These are phyloP conservation scores for Trichothecium sympodiale DNA, from an alignment of 2,329 filamentous ascomycete genomes.

Conservation along the genomic window DNA sequence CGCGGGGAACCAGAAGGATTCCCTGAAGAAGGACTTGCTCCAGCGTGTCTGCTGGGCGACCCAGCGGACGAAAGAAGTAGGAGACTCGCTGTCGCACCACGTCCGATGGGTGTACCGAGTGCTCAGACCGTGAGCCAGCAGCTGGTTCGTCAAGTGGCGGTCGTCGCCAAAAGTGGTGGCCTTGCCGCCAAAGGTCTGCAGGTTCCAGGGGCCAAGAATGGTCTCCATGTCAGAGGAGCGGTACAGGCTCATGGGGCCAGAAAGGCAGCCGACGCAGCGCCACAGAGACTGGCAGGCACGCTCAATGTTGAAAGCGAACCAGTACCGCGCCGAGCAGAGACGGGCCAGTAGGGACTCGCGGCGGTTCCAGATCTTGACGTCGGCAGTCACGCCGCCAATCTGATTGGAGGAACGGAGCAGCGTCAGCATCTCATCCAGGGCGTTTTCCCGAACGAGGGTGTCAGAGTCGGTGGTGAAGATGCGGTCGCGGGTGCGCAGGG, in stretches of 20 bases:
- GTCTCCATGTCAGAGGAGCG: constrained; percentile 6
- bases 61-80: constrained; percentile 7
- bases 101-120: constrained; percentile 8
- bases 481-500: constrained; percentile 4
- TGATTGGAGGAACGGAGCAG: constrained; percentile 5
- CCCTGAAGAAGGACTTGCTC: constrained; percentile 9
- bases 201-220: constrained; percentile 7
- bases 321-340: constrained; percentile 7
- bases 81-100: constrained; percentile 9
- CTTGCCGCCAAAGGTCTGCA: constrained; percentile 8
- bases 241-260: constrained; percentile 8
- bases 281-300: constrained; percentile 7
- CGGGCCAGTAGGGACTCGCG: constrained; percentile 7
- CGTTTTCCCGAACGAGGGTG: constrained; percentile 4
- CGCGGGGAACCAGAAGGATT: constrained; percentile 8
- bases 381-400: constrained; percentile 7
- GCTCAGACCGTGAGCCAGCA: constrained; percentile 6
- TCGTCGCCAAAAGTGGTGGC: constrained; percentile 8
- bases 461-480: constrained; percentile 8
- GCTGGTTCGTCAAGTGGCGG: constrained; percentile 7
- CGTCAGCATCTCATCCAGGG: constrained; percentile 7
- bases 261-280: constrained; percentile 8
- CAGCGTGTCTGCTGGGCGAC: constrained; percentile 8
- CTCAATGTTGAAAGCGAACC: constrained; percentile 9
- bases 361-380: constrained; percentile 9